Conservation (phyloP, 306 rosid species). For the Herpetospermum pedunculosum region DNA sequence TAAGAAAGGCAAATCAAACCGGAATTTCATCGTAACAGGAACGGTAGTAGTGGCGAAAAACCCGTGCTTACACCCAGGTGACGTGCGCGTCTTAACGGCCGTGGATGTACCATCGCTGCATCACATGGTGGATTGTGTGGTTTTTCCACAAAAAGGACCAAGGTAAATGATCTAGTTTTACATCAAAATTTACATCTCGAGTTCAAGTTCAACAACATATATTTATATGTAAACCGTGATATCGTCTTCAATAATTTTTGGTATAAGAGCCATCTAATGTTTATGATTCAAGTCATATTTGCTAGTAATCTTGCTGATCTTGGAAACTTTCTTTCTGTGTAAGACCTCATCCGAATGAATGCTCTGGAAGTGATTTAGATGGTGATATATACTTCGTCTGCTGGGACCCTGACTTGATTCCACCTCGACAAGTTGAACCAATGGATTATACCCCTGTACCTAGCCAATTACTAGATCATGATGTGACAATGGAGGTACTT, state of each 20-base stretch:
- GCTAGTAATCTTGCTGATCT: not conserved
- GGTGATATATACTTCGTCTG: constrained; percentile 72
- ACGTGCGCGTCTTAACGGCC: constrained; percentile 29
- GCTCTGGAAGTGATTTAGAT: constrained; percentile 86
- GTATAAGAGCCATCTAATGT: no score
- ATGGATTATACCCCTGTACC: constrained; percentile 69
- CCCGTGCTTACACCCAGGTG: constrained; percentile 36
- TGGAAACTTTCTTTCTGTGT: constrained; percentile 4
- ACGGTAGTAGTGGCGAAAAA: constrained; percentile 30
- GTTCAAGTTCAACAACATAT: not conserved
- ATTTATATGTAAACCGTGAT: not conserved
- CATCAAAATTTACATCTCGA: not conserved
- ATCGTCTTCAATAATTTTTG: not conserved
- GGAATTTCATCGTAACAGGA: constrained; percentile 7
- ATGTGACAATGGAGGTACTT: constrained; percentile 57
- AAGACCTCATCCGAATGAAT: constrained; percentile 90
- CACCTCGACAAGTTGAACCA: constrained; percentile 22
- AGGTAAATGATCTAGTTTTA: constrained; percentile 15
- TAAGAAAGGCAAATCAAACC: constrained; percentile 2
- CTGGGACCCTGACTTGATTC: constrained; percentile 74
- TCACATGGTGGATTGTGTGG: constrained; percentile 35
- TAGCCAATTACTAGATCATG: constrained; percentile 25
- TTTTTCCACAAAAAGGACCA: constrained; percentile 33
- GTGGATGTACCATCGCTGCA: constrained; percentile 25
- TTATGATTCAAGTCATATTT: no score